phyloP scores from a whole-genome alignment of 2,329 filamentous ascomycete species.

The Fusarium napiforme region DNA sequence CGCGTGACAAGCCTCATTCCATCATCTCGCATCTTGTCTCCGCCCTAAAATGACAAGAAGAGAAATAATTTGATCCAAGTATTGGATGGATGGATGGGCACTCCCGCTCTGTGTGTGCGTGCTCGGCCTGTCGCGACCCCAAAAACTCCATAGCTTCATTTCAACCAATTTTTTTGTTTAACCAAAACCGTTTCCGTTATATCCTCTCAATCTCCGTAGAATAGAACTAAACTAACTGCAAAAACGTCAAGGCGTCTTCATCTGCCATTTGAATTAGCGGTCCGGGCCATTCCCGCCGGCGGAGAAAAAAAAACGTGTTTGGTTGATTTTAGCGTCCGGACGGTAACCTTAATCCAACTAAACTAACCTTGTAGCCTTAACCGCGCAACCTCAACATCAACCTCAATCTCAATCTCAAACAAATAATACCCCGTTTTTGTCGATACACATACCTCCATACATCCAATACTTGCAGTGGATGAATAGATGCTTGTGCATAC shows the following conservation, averaged over 20 bases:
- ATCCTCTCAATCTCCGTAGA: constrained; percentile 3
- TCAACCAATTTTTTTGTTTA: not conserved
- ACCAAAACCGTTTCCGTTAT: not conserved
- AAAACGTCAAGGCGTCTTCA: not conserved
- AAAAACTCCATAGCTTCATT: not conserved
- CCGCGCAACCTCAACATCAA: not conserved
- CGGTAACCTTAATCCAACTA: constrained; percentile 29
- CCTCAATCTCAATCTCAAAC: not conserved
- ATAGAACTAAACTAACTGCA: not conserved
- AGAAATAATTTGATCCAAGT: not conserved
- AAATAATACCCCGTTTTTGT: not conserved
- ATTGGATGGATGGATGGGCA: not conserved
- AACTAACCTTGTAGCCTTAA: constrained; percentile 15
- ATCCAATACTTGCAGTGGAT: not conserved
- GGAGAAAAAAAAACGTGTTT: not conserved
- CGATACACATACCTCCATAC: not conserved
- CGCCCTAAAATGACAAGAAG: not conserved
- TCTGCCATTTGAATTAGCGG: constrained; percentile 10
- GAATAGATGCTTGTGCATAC: not conserved
- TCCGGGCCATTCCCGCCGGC: constrained; percentile 22
- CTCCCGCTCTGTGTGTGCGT: constrained; percentile 4
- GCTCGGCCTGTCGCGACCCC: not conserved
- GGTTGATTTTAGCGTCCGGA: constrained; percentile 23
- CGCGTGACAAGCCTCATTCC: constrained; percentile 2
- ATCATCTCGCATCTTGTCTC: not conserved